Evolutionary conservation across 345 rosid species (phyloP), one percentile per base, ranked within the genome.

Genomic region (Aquilaria yunnanensis): DNA sequence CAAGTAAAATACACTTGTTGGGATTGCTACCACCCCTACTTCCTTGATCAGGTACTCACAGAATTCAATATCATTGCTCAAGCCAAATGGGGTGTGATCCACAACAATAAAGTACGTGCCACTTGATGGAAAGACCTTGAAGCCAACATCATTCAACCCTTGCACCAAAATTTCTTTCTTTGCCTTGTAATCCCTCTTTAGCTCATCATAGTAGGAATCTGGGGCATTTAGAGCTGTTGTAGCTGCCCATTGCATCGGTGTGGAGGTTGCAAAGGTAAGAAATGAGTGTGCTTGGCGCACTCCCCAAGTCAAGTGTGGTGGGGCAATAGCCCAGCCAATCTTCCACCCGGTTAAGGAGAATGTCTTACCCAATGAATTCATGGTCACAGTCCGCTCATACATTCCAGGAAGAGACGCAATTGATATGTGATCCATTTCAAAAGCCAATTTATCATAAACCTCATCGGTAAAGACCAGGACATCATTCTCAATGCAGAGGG

Each of bases 311-410:
- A 91, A 48, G 73, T 91, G 90, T n/a, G 92, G 84, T 9, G 96
- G 91, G 2, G 97, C 96, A 3, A 90, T 85, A 2, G 95, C 95
- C 99, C 99, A 94, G 32, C 99, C 99, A n/a, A 91, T 86, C 78
- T 86, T 90, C 99, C 99, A 94, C 9, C 99, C 97, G 0, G 96
- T 94, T 68, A 94, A 76, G 33, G 96, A 94, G 75, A 86, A 94
- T 10, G 97, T 94, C 83, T 94, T 94, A 59, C 96, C 97, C 9
- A 91, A 55, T 56, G 97, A 94, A 53, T 94, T 94, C 97, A 91
- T 67, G 4, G 96, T 94, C 49, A 91, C 96, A 0, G 96, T 88
- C 49, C 92, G 78, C 58, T 91, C 96, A 8, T 76, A 91, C 99
- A 94, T 90, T 55, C 96, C 92, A 0, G 97, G 97, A 69, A 94